phyloP scores from a whole-genome alignment of 441 rosid genomes.

The Euphorbia corollata region DNA sequence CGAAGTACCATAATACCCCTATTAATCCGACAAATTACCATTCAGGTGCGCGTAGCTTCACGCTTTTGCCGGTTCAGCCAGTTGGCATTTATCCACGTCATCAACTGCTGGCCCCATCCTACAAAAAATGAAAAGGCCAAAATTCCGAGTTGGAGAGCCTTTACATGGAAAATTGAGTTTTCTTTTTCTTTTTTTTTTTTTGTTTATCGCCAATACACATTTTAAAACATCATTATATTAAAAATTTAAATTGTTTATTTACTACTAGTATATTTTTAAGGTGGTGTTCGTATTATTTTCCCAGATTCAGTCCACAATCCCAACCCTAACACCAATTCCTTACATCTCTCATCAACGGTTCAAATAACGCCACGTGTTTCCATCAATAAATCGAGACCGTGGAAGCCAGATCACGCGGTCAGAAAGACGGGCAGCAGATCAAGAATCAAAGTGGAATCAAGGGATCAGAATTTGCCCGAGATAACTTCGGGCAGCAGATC shows the following conservation, averaged over 20 bases:
- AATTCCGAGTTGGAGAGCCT: slow-evolving; percentile 20
- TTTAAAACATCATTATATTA: no score
- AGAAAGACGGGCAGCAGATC: slow-evolving; percentile 26
- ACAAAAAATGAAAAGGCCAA: slow-evolving; percentile 25
- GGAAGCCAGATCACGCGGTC: slow-evolving; percentile 36
- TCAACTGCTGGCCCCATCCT: slow-evolving; percentile 19
- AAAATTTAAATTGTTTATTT: no score
- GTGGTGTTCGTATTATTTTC: slow-evolving; percentile 22
- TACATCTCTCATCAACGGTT: background rate
- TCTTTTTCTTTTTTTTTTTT: no score
- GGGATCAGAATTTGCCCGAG: slow-evolving; percentile 37
- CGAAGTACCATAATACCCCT: slow-evolving; percentile 13
- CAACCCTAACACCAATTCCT: slow-evolving; percentile 19
- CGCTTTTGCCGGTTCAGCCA: slow-evolving; percentile 31
- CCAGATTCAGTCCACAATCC: slow-evolving; percentile 28
- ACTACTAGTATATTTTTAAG: no score
- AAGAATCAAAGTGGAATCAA: slow-evolving; percentile 7
- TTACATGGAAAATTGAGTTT: no score
- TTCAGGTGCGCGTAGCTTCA: slow-evolving; percentile 32
- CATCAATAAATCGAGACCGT: slow-evolving; percentile 31
- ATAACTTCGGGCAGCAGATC: slow-evolving; percentile 36
- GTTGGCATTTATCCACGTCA: slow-evolving; percentile 37
- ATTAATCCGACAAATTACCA: slow-evolving; percentile 16
- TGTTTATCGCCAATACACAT: no score
- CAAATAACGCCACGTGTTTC: slow-evolving; percentile 27